phyloP scores from a whole-genome alignment of 495 filamentous ascomycete species.

The Hyaloscypha hepaticicola region DNA sequence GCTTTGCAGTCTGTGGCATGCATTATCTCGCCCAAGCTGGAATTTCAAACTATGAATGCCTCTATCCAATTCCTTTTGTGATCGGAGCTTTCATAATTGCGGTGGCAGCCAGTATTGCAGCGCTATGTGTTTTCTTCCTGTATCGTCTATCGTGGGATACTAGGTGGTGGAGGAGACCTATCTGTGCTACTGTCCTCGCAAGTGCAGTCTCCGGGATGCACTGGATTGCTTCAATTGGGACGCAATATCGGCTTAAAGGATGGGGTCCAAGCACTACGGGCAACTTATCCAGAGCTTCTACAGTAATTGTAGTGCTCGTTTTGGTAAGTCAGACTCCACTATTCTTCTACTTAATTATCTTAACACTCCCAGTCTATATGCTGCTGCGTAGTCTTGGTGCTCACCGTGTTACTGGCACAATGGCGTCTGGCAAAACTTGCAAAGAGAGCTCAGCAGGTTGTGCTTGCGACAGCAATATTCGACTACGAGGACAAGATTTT shows the following conservation, averaged over 20 bases:
- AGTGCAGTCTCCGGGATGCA: conserved; percentile 83
- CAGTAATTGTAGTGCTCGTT: conserved; percentile 61
- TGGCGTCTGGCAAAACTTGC: conserved; percentile 48
- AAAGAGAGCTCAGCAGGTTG: conserved; percentile 72
- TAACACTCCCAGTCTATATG: conserved; percentile 9
- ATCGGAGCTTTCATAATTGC: conserved; percentile 71
- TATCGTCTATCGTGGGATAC: conserved; percentile 76
- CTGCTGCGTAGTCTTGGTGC: conserved; percentile 56
- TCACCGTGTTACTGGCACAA: conserved; percentile 37
- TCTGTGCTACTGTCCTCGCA: conserved; percentile 67
- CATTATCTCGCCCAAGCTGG: conserved; percentile 85
- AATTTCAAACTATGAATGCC: conserved; percentile 71
- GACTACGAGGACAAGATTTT: conserved; percentile 72
- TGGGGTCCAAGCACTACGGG: conserved; percentile 32
- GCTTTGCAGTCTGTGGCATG: conserved; percentile 80
- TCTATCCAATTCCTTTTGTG: conserved; percentile 57
- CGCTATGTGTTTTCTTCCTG: conserved; percentile 75
- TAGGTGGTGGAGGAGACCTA: conserved; percentile 67
- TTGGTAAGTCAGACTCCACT: conserved; percentile 49
- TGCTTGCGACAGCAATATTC: conserved; percentile 75
- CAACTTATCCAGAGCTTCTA: conserved; percentile 47
- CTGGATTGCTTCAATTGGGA: conserved; percentile 73
- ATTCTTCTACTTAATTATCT: conserved; percentile 20
- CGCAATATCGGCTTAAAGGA: conserved; percentile 15
- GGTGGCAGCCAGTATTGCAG: conserved; percentile 61